Conservation (phyloP, 2,329 filamentous ascomycete species). For the Sordariomycetes sp. region DNA sequence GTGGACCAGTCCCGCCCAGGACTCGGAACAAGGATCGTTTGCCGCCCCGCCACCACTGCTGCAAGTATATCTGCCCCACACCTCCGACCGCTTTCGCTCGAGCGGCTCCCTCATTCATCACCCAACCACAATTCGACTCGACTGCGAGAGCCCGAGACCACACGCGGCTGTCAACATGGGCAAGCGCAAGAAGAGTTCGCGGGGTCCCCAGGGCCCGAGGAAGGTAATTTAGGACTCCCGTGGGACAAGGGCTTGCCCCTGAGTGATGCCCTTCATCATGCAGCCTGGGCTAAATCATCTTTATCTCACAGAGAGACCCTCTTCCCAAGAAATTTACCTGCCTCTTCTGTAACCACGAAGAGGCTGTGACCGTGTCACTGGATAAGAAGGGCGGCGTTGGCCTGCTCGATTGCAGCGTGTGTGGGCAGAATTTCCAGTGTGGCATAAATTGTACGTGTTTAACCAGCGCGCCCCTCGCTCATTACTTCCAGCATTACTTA, state of each 20-base stretch:
- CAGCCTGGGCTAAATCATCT: not conserved
- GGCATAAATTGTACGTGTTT: conserved; percentile 70
- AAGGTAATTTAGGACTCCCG: conserved; percentile 45
- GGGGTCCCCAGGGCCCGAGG: conserved; percentile 71
- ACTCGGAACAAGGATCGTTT: no score
- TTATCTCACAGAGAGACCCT: conserved; percentile 46
- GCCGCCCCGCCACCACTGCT: no score
- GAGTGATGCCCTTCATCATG: not conserved
- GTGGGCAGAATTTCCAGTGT: conserved; percentile 87
- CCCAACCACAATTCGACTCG: not conserved
- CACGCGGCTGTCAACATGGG: conserved; percentile 43
- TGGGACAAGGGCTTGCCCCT: conserved; percentile 8
- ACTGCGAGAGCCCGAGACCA: not conserved
- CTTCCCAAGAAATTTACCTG: conserved; percentile 84
- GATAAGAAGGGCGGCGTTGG: conserved; percentile 89
- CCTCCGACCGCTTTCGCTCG: not conserved
- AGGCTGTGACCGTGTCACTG: conserved; percentile 79
- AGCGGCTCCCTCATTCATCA: not conserved
- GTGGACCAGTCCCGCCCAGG: no score
- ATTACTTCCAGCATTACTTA: conserved; percentile 8
- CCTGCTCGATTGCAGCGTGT: conserved; percentile 80
- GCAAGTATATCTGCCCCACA: not conserved
- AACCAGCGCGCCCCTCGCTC: not conserved
- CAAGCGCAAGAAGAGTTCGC: conserved; percentile 86
- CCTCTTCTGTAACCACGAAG: conserved; percentile 97